Conservation (phyloP, 805 yeast genomes). For the Schizosaccharomyces lindneri region DNA sequence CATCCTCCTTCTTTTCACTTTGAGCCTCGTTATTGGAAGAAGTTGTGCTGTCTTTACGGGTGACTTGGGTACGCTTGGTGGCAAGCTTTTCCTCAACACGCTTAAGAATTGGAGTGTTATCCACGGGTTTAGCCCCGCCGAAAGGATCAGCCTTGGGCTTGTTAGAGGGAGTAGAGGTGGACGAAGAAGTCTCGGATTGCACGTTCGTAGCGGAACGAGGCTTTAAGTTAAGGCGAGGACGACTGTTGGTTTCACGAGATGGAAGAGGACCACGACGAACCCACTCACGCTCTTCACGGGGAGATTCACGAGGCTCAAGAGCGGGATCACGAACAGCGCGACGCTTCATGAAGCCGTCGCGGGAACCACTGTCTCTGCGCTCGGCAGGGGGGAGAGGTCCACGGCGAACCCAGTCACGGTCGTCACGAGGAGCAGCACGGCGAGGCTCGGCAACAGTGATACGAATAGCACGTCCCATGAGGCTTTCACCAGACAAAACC, state of each 20-base stretch:
- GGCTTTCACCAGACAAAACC: conserved; percentile 43
- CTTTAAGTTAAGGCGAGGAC: background rate
- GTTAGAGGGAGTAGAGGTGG: background rate
- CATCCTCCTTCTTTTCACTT: conserved; percentile 3
- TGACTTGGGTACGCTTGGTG: conserved; percentile 3
- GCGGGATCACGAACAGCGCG: background rate
- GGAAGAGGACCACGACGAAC: conserved; percentile 14
- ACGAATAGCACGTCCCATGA: conserved; percentile 43
- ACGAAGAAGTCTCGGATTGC: background rate
- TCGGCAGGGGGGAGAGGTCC: conserved; percentile 28
- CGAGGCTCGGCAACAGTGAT: conserved; percentile 50
- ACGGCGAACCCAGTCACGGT: conserved; percentile 13
- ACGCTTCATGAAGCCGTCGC: background rate
- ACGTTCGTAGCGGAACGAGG: background rate
- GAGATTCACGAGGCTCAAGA: conserved; percentile 4
- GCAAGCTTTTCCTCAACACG: conserved; percentile 5
- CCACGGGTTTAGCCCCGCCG: conserved; percentile 72
- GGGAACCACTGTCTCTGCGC: conserved; percentile 13
- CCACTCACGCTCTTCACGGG: conserved; percentile 22
- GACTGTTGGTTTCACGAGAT: conserved; percentile 4
- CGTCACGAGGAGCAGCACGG: conserved; percentile 4
- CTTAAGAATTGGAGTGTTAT: conserved; percentile 18
- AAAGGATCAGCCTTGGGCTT: conserved; percentile 36
- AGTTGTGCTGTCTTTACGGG: background rate
- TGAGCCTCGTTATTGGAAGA: conserved; percentile 4